Evolutionary conservation across 1,284 basidiomycete genomes (phyloP), one percentile per base, ranked within the genome.

Genomic region (Pyrrhoderma lamaoense): DNA sequence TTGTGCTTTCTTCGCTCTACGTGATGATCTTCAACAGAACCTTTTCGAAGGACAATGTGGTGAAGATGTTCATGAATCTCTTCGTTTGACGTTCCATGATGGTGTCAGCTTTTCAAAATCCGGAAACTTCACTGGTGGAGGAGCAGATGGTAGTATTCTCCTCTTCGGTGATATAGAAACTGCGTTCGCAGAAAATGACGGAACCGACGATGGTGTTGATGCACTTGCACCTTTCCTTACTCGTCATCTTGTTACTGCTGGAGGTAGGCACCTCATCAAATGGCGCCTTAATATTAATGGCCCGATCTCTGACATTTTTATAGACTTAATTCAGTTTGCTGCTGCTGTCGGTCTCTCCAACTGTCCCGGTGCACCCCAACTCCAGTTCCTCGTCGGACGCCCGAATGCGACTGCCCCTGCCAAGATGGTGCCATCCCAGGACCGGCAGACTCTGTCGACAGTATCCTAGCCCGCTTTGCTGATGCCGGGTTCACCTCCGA

Each of bases 251-350:
- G 60, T 65, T 57, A 55, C 56, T 31, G 53, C 56, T 35, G 64
- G 57, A 23, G 27, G 27, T 31, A n/a, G 27, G 11, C 27, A 31
- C 27, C 27, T 5, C 11, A 5, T 31, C 27, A n/a, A n/a, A n/a
- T n/a, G n/a, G n/a, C n/a, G n/a, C n/a, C n/a, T n/a, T n/a, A n/a
- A n/a, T n/a, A n/a, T n/a, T n/a, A n/a, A n/a, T n/a, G n/a, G n/a
- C n/a, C n/a, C n/a, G n/a, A n/a, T n/a, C n/a, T n/a, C n/a, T n/a
- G n/a, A n/a, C n/a, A n/a, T n/a, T n/a, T 31, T 11, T 5, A 31
- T 11, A 31, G 64, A 65, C 55, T 61, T 64, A 55, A 62, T 66
- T 46, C 62, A 64, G 40, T 63, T 65, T 48, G 64, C 62, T 4
- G 62, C 60, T 38, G 63, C 62, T 11, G 59, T 65, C 50, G 63